A percentile compares a stretch with the other conserved stretches of the same genome.
Conservation (phyloP, 1,284 basidiomycete genomes). For the Inonotus hispidus region DNA sequence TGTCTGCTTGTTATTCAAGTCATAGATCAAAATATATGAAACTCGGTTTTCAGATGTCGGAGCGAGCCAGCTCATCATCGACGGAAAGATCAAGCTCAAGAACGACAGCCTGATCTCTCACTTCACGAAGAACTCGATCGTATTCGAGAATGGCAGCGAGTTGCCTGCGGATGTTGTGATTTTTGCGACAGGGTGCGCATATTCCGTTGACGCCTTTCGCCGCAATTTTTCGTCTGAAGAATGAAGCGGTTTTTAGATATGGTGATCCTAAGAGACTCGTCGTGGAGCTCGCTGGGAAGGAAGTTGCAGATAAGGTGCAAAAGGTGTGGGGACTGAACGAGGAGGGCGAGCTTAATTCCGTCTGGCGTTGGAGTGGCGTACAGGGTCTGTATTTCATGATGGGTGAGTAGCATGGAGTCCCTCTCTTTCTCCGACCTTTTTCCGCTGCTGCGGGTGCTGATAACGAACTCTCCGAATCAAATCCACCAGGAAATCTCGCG, state of each 20-base stretch:
- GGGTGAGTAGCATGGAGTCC: constrained; percentile 30
- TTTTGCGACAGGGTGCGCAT: constrained; percentile 51
- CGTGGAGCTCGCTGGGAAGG: constrained; percentile 41
- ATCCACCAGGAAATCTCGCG: constrained; percentile 40
- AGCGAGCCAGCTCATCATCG: constrained; percentile 56
- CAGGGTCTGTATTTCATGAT: constrained; percentile 53
- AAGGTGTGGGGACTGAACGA: constrained; percentile 52
- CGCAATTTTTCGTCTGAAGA: too few species aligned
- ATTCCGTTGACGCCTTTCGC: constrained; percentile 21
- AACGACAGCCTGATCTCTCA: constrained; percentile 50
- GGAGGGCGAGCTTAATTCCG: constrained; percentile 52
- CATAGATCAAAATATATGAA: neutral
- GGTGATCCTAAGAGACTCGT: constrained; percentile 37
- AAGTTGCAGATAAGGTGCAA: constrained; percentile 40
- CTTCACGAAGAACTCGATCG: constrained; percentile 51
- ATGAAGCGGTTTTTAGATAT: constrained; percentile 30
- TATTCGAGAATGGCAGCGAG: constrained; percentile 61
- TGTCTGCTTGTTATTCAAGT: neutral
- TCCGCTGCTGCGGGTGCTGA: constrained; percentile 4
- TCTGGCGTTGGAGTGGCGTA: constrained; percentile 45
- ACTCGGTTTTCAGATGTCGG: constrained; percentile 45
- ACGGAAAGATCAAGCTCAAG: constrained; percentile 73
- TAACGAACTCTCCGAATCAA: constrained; percentile 31
- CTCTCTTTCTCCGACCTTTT: neutral
- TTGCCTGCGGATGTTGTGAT: constrained; percentile 65